A percentile compares a stretch with the other conserved stretches of the same genome.
Conservation (phyloP, 345 rosid species). For the Eutrema japonicum region DNA sequence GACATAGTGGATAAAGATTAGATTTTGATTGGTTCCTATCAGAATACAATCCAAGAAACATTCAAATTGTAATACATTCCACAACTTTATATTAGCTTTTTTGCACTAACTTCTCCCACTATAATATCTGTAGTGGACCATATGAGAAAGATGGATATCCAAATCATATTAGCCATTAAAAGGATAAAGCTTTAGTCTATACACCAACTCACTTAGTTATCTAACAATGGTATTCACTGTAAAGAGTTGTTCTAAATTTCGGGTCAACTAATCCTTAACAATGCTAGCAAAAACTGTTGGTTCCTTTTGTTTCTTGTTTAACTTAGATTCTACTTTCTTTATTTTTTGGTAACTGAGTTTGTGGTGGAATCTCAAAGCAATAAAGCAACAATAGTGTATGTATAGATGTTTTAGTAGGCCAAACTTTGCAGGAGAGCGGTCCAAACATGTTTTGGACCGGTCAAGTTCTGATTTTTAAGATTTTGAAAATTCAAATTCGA, state of each 20-base stretch:
- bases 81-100: constrained; percentile 34
- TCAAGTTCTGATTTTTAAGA: not conserved
- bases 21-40: constrained; percentile 32
- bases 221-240: constrained; percentile 20
- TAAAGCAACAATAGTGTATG: not conserved
- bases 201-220: constrained; percentile 32
- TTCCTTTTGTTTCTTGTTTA: constrained; percentile 17
- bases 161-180: constrained; percentile 32
- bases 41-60: constrained; percentile 24
- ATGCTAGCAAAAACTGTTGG: not conserved
- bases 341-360: constrained; percentile 17
- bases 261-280: not conserved
- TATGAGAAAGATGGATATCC: constrained; percentile 34
- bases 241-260: not conserved
- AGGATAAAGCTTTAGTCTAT: constrained; percentile 18
- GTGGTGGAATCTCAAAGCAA: constrained; percentile 21
- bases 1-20: constrained; percentile 29
- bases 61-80: constrained; percentile 23
- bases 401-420: constrained; percentile 20
- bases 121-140: constrained; percentile 40
- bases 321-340: not conserved
- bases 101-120: constrained; percentile 29
- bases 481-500: constrained; percentile 4
- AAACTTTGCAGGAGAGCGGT: constrained; percentile 12
- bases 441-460: constrained; percentile 22